Percentiles rank a stretch among this genome's conserved stretches.
Conservation (phyloP, 805 yeast species). For the Pichia eremophila region DNA sequence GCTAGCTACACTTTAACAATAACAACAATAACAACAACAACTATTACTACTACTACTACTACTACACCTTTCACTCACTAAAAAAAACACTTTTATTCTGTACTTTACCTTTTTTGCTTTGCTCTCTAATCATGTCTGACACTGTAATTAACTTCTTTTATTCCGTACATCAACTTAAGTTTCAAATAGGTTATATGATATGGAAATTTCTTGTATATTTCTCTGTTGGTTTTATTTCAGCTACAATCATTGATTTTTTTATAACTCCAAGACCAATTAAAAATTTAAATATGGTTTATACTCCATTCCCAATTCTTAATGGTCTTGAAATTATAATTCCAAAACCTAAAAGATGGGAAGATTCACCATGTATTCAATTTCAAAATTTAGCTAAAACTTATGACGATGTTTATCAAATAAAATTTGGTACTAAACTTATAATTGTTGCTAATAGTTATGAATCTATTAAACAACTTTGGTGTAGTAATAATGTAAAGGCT, state of each 20-base stretch:
- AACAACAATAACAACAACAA: no score
- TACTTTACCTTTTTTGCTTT: no score
- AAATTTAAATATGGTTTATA: constrained; percentile 4
- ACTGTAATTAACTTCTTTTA: no score
- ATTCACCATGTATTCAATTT: constrained; percentile 40
- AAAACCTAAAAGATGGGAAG: constrained; percentile 10
- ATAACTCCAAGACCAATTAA: constrained; percentile 11
- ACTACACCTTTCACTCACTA: no score
- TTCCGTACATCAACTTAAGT: no score
- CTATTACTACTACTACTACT: no score
- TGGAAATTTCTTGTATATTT: neutral
- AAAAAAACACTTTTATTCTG: no score
- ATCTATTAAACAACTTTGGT: constrained; percentile 47
- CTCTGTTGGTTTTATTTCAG: neutral
- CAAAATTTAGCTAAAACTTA: constrained; percentile 34
- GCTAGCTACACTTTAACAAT: no score
- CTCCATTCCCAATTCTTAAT: constrained; percentile 21
- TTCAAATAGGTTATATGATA: neutral
- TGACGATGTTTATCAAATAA: constrained; percentile 48
- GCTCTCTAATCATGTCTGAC: no score
- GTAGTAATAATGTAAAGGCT: constrained; percentile 33
- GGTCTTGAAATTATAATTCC: constrained; percentile 20
- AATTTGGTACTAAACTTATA: constrained; percentile 47
- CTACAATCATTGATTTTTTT: neutral
- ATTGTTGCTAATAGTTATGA: constrained; percentile 61